Base-by-base conservation (phyloP, 2,329 filamentous ascomycete species). In the Mollisiaceae sp. region DNA sequence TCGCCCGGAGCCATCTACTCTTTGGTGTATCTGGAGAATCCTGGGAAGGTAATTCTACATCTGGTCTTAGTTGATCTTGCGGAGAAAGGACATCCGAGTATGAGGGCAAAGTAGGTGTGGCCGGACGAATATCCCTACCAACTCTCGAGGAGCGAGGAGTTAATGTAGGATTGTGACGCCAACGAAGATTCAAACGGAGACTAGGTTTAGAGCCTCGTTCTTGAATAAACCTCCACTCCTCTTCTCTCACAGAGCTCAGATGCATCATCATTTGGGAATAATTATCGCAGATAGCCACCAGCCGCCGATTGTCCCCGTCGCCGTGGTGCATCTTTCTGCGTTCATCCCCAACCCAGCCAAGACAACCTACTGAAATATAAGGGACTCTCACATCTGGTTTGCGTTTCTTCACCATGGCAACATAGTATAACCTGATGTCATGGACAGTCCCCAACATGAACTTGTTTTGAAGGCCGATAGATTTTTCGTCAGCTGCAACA, bases 401-500 rank as follows among this genome's bases (percentile, higher is more conserved):
- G 0, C 59, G 36, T 22, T 45, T 64, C 50, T 62, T 68, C 3
- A 59, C 62, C 12, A 65, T 43, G 1, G 18, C 50, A 1, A 18
- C 35, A 47, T 70, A 73, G 62, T 71, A 70, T 55, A 66, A 66
- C 38, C 64, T 67, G 52, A 71, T 60, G 59, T 73, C 70, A 27
- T 72, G 64, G 1, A 70, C 60, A 8, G 69, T 70, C 9, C 62
- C 65, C 18, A 71, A 52, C 61, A 72, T 67, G 20, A 70, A 63
- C 36, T 69, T 65, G n/a, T 64, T 69, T 22, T 68, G 67, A n/a
- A 62, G 41, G 0, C 70, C 69, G 20, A 73, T 69, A 0, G 69
- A 70, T 24, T 67, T 70, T 38, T 73, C 70, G 39, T 72, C 70
- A 14, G 67, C 70, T 20, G 65, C 70, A 4, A 72, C 66, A 4